Evolutionary conservation across 495 filamentous ascomycete genomes (phyloP).

Genomic region (Penicillium malachiteum): DNA sequence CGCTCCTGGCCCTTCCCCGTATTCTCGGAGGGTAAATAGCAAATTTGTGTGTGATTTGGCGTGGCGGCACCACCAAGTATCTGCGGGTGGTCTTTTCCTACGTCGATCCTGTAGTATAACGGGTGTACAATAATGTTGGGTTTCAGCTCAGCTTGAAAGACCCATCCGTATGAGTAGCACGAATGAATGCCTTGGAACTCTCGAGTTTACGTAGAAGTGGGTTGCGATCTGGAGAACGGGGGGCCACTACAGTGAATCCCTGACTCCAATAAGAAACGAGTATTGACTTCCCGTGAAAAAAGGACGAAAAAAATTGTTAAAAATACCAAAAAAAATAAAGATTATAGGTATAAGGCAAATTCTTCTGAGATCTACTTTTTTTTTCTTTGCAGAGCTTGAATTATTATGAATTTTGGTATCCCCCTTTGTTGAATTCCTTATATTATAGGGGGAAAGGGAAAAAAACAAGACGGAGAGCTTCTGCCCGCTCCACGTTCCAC

Average conservation of each 20-base stretch:
- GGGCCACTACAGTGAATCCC: conserved; percentile 1
- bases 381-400: neutral
- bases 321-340: neutral
- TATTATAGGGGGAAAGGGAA: neutral
- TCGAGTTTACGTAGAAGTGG: neutral
- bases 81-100: neutral
- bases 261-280: conserved; percentile 13
- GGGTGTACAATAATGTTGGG: neutral
- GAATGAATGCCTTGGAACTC: conserved; percentile 7
- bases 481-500: conserved; percentile 1
- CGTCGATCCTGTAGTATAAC: conserved; percentile 1
- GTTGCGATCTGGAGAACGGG: conserved; percentile 14
- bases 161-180: conserved; percentile 7
- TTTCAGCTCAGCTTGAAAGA: conserved; percentile 16
- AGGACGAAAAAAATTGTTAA: neutral
- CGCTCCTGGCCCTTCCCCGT: neutral
- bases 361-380: neutral
- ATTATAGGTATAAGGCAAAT: neutral
- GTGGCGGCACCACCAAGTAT: conserved; percentile 4
- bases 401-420: no score
- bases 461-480: neutral
- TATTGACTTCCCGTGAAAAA: conserved; percentile 4
- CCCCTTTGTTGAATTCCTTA: neutral
- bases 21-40: neutral
- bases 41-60: neutral